These are phyloP conservation scores for Leccinum angustisporum DNA, from an alignment of 1,284 basidiomycete species.

Conservation along the genomic window DNA sequence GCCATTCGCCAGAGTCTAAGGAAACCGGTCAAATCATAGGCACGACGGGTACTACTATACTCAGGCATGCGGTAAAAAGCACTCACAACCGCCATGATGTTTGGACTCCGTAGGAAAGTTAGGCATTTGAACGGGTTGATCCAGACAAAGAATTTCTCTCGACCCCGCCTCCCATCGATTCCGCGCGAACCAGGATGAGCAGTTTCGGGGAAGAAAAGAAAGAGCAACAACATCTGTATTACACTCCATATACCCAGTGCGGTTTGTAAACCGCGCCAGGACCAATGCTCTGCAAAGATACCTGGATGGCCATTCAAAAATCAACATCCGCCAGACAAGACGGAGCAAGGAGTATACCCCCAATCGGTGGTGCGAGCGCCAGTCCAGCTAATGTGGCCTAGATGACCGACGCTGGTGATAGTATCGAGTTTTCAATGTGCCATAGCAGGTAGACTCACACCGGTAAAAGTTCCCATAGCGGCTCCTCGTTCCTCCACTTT, in stretches of 20 bases:
- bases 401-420: neutral
- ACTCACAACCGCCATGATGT: conserved; percentile 55
- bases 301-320: conserved; percentile 29
- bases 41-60: neutral
- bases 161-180: conserved; percentile 38
- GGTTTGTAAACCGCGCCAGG: conserved; percentile 72
- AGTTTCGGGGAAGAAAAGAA: conserved; percentile 69
- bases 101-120: conserved; percentile 55
- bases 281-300: conserved; percentile 50
- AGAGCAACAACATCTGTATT: conserved; percentile 45
- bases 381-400: conserved; percentile 47
- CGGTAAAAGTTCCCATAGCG: conserved; percentile 48
- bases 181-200: conserved; percentile 52
- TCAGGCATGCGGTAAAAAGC: conserved; percentile 15
- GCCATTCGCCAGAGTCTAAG: conserved; percentile 42
- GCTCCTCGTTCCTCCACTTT: conserved; percentile 44
- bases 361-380: conserved; percentile 44
- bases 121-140: conserved; percentile 63
- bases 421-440: neutral
- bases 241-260: conserved; percentile 46
- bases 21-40: neutral
- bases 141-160: conserved; percentile 43
- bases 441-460: conserved; percentile 31
- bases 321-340: neutral
- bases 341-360: conserved; percentile 33